Evolutionary conservation across 805 yeast genomes (phyloP).

Genomic region (Blastobotrys attinorum): DNA sequence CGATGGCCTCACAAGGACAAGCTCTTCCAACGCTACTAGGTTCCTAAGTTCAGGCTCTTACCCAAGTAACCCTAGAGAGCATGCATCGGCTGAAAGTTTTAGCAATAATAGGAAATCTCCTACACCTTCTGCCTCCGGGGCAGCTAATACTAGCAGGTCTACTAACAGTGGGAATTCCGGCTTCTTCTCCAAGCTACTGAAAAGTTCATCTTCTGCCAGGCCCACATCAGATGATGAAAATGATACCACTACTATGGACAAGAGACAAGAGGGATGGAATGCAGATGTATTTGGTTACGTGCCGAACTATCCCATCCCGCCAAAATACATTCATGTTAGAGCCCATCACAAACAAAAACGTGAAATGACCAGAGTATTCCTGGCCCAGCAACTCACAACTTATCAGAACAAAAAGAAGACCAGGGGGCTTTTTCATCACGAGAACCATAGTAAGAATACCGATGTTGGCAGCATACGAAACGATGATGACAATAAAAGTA

Average conservation of each 20-base stretch:
- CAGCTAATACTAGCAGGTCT: not conserved
- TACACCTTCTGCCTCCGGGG: not conserved
- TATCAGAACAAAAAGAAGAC: conserved; percentile 2
- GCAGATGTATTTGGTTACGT: conserved; percentile 25
- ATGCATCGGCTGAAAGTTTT: no score
- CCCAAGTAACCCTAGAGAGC: not conserved
- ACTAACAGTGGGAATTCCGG: conserved; percentile 2
- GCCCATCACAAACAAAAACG: conserved; percentile 25
- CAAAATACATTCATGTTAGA: conserved; percentile 28
- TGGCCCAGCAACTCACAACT: conserved; percentile 29
- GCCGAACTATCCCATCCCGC: conserved; percentile 22
- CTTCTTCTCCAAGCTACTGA: conserved; percentile 14
- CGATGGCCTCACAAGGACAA: not conserved
- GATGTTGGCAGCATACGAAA: not conserved
- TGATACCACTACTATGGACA: conserved; percentile 4
- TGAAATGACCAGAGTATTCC: conserved; percentile 26
- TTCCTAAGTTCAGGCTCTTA: not conserved
- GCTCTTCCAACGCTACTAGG: not conserved
- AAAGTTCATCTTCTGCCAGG: conserved; percentile 14
- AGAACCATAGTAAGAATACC: not conserved
- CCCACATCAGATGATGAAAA: conserved; percentile 18
- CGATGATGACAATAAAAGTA: no score
- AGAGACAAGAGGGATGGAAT: conserved; percentile 26
- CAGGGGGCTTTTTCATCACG: not conserved
- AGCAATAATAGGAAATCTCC: no score